Evolutionary conservation across 2,329 filamentous ascomycete species (phyloP).

Genomic region (Fusarium sp.): DNA sequence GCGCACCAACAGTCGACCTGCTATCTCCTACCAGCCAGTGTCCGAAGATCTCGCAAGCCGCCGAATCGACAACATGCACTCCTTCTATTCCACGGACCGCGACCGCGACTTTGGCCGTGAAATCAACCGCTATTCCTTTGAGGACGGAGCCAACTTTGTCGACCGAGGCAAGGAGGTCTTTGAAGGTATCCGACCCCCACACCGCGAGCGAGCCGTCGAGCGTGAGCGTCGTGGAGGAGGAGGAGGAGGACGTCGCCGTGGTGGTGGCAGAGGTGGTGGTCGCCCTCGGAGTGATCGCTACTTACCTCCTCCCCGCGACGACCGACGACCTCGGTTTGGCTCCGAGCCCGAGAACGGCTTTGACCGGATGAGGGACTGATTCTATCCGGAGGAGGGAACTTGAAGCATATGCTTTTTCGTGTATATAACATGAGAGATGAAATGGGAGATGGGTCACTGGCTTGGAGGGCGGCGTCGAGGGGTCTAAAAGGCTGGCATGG

Average conservation of each 20-base stretch:
- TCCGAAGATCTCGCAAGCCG: slow-evolving; percentile 71
- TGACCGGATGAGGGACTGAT: slow-evolving; percentile 23
- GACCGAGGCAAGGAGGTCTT: slow-evolving; percentile 80
- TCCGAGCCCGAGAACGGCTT: slow-evolving; percentile 17
- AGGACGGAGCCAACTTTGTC: slow-evolving; percentile 73
- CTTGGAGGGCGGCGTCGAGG: slow-evolving; percentile 6
- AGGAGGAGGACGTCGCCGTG: slow-evolving; percentile 50
- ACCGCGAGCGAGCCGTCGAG: slow-evolving; percentile 57
- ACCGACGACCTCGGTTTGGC: slow-evolving; percentile 21
- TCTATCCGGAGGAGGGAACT: neutral
- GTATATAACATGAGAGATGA: neutral
- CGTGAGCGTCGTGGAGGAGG: slow-evolving; percentile 54
- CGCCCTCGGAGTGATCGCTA: slow-evolving; percentile 51
- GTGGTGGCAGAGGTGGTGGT: slow-evolving; percentile 43
- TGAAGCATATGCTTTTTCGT: neutral
- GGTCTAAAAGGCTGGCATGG: slow-evolving; percentile 1
- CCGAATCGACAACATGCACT: slow-evolving; percentile 70
- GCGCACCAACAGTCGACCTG: slow-evolving; percentile 57
- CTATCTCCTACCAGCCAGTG: slow-evolving; percentile 67
- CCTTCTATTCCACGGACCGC: slow-evolving; percentile 58
- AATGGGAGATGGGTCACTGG: neutral
- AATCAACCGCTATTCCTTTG: slow-evolving; percentile 80
- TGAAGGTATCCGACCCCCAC: slow-evolving; percentile 71
- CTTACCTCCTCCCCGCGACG: slow-evolving; percentile 40
- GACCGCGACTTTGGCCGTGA: slow-evolving; percentile 58